A percentile compares a stretch with the other conserved stretches of the same genome.
These are phyloP conservation scores for Diophrys sp. DNA, from an alignment of 73 alveolate species.

Conservation along the genomic window DNA sequence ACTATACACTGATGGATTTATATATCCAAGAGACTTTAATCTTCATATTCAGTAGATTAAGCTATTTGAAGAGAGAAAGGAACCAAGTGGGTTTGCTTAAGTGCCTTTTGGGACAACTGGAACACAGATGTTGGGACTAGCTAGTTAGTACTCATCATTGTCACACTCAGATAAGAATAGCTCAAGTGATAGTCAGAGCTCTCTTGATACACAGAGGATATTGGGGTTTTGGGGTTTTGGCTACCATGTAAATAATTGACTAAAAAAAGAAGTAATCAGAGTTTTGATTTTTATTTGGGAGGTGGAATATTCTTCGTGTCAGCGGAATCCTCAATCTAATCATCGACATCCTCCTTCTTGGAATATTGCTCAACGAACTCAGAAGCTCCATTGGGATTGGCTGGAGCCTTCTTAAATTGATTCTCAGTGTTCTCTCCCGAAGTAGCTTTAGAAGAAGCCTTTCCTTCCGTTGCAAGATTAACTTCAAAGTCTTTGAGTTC, in stretches of 20 bases:
- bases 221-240: too few species aligned
- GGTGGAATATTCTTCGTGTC: background rate
- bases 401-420: conserved; percentile 16
- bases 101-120: background rate
- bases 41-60: background rate
- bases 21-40: background rate
- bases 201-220: background rate
- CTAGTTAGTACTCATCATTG: background rate
- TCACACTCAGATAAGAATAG: background rate
- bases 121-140: background rate
- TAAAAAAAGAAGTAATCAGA: background rate
- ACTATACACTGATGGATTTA: background rate
- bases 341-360: background rate
- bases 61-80: background rate
- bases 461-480: conserved; percentile 24
- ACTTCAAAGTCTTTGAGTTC: conserved; percentile 57
- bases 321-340: background rate
- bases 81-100: background rate
- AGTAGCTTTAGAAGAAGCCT: conserved; percentile 34
- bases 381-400: background rate
- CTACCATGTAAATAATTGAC: too few species aligned
- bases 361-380: background rate
- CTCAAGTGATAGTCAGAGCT: background rate
- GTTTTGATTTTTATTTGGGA: background rate
- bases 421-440: conserved; percentile 48